Conservation (phyloP, 495 filamentous ascomycete species). For the Recurvomyces mirabilis region DNA sequence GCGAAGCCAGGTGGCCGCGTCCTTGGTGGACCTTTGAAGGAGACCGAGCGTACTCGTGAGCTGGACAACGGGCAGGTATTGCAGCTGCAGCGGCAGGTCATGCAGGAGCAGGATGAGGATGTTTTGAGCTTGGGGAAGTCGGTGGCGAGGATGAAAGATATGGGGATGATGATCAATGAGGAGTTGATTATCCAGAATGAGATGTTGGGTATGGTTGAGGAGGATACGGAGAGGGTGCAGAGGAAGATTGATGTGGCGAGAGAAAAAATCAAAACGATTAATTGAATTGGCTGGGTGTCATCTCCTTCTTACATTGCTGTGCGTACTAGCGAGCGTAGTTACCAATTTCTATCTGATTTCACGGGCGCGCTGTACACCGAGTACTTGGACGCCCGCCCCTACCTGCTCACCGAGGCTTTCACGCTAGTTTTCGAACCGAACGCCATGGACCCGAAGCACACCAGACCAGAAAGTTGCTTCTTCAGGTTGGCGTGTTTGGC, state of each 20-base stretch:
- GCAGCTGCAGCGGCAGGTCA: slow-evolving; percentile 71
- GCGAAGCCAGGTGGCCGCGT: slow-evolving; percentile 40
- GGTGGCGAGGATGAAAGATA: slow-evolving; percentile 69
- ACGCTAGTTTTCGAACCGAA: no score
- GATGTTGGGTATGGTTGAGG: slow-evolving; percentile 62
- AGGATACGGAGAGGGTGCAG: slow-evolving; percentile 61
- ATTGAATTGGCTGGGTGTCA: slow-evolving; percentile 29
- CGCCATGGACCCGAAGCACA: no score
- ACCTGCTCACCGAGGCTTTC: no score
- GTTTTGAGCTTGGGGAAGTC: slow-evolving; percentile 66
- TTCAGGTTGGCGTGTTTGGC: no score
- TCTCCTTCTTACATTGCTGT: no score
- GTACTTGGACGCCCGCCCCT: no score
- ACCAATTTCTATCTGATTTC: no score
- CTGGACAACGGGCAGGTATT: slow-evolving; percentile 82
- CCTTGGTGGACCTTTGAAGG: slow-evolving; percentile 58
- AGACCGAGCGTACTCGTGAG: slow-evolving; percentile 80
- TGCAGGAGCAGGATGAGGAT: slow-evolving; percentile 74
- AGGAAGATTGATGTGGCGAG: slow-evolving; percentile 75
- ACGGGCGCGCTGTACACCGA: no score
- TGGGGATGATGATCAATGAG: slow-evolving; percentile 72
- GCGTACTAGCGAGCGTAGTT: no score
- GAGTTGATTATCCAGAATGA: slow-evolving; percentile 79
- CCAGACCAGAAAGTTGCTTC: no score
- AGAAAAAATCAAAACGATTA: slow-evolving; percentile 68